Evolutionary conservation across 202 grass and related monocot species (phyloP), one percentile per base, ranked within the genome.

Genomic region (Bolboschoenoplectus hybrid): DNA sequence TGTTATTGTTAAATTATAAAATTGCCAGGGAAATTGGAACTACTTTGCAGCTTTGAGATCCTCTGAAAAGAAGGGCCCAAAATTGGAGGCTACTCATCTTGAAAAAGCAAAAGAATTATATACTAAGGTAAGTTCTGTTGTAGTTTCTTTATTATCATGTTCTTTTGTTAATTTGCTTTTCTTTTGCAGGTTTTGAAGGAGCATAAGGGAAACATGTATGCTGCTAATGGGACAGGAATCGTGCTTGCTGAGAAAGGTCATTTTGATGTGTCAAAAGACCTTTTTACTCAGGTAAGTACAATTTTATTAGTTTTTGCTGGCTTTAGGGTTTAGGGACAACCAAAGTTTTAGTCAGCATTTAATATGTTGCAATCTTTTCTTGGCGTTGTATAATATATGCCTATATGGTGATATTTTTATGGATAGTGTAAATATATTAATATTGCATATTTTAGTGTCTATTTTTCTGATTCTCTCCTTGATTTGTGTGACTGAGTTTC

Each of bases 91-190:
- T 75, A 93, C 90, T 67, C 95, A 98, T 86, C 83, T 92, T 79
- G 95, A 98, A 81, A 98, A 98, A 92, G 93, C 95, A 78, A 98
- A 95, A 92, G 95, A 98, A 69, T 86, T 98, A 51, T 98, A 91
- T 90, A 90, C 85, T 7, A 94, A 55, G 81, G 95, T 94, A 92
- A 77, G 84, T 53, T 88, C 12, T 84, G 10, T 50, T 66, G 49
- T 67, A 52, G 34, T 71, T 74, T 85, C 63, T 38, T n/a, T 41
- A 63, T 84, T 40, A 26, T 80, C 60, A 13, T 32, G 34, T 62
- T 39, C 8, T 50, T 50, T 9, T 85, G 36, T 58, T 46, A 35
- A 68, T 50, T 72, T 80, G 26, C 1, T 44, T 85, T 85, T 38
- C 80, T 40, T 69, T 85, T 85, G 44, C 74, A 88, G 85, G 69